Evolutionary conservation across 2,329 filamentous ascomycete genomes (phyloP).

Genomic region (Ceratocystis diversiconidia): DNA sequence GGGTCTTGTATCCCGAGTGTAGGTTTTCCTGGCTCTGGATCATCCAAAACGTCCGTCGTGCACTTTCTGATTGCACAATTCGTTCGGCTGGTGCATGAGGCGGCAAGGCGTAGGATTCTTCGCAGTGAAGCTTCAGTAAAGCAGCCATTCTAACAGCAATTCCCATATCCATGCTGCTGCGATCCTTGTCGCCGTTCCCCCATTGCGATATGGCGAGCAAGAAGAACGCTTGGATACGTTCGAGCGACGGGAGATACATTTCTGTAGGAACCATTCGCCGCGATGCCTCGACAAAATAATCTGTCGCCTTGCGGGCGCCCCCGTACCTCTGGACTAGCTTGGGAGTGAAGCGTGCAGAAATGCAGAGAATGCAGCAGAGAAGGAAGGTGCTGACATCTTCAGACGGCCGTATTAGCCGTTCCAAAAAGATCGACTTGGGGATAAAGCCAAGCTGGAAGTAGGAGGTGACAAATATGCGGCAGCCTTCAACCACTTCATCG

Average conservation of each 20-base stretch:
- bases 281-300: slow-evolving; percentile 23
- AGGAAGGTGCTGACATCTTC: slow-evolving; percentile 23
- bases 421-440: slow-evolving; percentile 25
- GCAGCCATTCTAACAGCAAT: slow-evolving; percentile 27
- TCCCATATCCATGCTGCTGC: slow-evolving; percentile 27
- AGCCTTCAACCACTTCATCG: slow-evolving; percentile 23
- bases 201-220: slow-evolving; percentile 25
- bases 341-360: slow-evolving; percentile 25
- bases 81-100: slow-evolving; percentile 22
- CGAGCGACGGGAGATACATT: slow-evolving; percentile 24
- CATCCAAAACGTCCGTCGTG: slow-evolving; percentile 28
- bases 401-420: slow-evolving; percentile 20
- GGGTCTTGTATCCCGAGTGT: slow-evolving; percentile 26
- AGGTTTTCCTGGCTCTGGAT: slow-evolving; percentile 28
- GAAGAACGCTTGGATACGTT: slow-evolving; percentile 25
- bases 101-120: slow-evolving; percentile 26
- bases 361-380: slow-evolving; percentile 23
- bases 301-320: slow-evolving; percentile 21
- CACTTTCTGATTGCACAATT: slow-evolving; percentile 25
- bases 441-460: slow-evolving; percentile 26
- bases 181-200: slow-evolving; percentile 25
- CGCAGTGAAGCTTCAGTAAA: slow-evolving; percentile 26
- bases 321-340: slow-evolving; percentile 22
- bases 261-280: slow-evolving; percentile 21
- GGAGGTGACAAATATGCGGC: slow-evolving; percentile 23